These are phyloP conservation scores for Lactifluus hygrophoroides DNA, from an alignment of 768 basidiomycete genomes.

Conservation along the genomic window DNA sequence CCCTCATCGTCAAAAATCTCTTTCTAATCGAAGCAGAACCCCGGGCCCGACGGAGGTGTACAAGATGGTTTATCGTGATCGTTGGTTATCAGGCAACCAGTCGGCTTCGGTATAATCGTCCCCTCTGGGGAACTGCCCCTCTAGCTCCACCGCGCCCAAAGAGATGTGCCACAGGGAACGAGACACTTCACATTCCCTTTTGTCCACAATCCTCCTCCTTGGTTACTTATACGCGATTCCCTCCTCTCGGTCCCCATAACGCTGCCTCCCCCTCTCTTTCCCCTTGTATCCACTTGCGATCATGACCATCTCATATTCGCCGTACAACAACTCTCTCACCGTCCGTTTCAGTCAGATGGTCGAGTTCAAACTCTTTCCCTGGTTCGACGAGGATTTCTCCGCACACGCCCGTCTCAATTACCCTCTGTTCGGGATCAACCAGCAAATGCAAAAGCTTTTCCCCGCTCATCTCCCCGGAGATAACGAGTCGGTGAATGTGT, in stretches of 20 bases:
- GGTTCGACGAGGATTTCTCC: conserved; percentile 5
- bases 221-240: neutral
- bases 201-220: neutral
- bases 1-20: neutral
- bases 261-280: neutral
- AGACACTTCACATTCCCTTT: neutral
- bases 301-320: conserved; percentile 5
- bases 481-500: neutral
- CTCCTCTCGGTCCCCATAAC: too few relatives aligned
- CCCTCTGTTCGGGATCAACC: conserved; percentile 1
- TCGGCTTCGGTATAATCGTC: neutral
- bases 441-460: conserved; percentile 1
- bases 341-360: neutral
- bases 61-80: neutral
- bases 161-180: neutral
- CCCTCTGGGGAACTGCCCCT: neutral
- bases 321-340: neutral
- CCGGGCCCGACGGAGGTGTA: neutral
- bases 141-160: neutral
- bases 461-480: neutral
- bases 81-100: neutral
- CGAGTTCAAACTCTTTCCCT: conserved; percentile 9
- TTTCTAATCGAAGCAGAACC: neutral
- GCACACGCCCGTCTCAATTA: conserved; percentile 5
- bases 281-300: neutral